Base-by-base conservation (phyloP, 1,139 yeast species). In the Protomyces pachydermus region DNA sequence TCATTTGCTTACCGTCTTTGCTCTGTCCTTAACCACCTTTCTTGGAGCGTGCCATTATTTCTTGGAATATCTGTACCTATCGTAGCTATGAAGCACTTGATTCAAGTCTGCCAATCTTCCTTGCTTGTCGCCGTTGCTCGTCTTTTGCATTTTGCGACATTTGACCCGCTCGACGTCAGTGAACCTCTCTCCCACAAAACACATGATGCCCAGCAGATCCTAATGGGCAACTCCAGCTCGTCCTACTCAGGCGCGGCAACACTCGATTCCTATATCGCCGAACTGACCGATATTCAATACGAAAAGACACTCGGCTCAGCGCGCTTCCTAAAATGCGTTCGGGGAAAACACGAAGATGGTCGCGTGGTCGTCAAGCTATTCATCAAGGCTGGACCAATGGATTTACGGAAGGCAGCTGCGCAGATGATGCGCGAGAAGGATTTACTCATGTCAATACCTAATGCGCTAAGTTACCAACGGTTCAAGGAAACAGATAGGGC, bases 221-320 rank as follows among this genome's bases (percentile, higher is more conserved):
- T 28, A 5, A 58, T 58, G 62, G 62, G 62, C 16, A 58, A 58
- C 56, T 51, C 54, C 6, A 58, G 54, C 53, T 58, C 97, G 35
- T 97, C 97, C 5, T 84, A 93, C 14, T 91, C 97, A 2, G 91
- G 95, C 3, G 88, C 97, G 0, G 89, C 93, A 71, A 97, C 96
- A 12, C 81, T 91, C 3, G 91, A 95, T 38, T 91, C 98, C 0
- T 93, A 91, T 71, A 83, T 93, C 46, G 88, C 88, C 70, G 90
- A 88, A 61, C 78, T 93, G 28, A 84, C 84, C 37, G 84, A 85
- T 67, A 80, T 88, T 60, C 91, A 88, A 70, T 91, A 88, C 72
- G 81, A 87, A 8, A 84, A 86, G 63, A 85, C 84, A 64, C 76
- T 89, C 60, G 80, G 86, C 61, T 86, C 93, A 61, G 85, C 93